Conservation (phyloP, 768 basidiomycete genomes). For the Chlorophyllum brunneum region DNA sequence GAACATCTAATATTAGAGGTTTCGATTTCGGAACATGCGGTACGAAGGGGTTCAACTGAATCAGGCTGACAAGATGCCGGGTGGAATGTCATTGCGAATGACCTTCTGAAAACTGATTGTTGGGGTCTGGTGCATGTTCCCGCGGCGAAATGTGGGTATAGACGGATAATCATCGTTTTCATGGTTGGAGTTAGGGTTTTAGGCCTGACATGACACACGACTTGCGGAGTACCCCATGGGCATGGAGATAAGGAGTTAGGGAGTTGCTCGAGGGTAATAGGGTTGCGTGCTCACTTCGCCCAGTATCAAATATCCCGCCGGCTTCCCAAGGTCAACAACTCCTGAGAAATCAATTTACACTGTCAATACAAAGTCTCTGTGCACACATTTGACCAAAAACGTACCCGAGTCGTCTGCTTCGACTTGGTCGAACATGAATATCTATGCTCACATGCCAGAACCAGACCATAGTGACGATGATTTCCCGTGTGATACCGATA, state of each 20-base stretch:
- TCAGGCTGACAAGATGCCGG: background rate
- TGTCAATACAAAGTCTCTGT: background rate
- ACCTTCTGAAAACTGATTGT: background rate
- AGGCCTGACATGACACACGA: too few species aligned
- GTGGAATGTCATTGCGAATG: background rate
- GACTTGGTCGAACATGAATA: background rate
- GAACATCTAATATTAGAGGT: background rate
- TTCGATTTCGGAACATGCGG: conserved; percentile 2
- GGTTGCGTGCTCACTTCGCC: background rate
- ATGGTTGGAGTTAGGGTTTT: too few species aligned
- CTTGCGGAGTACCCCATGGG: too few species aligned
- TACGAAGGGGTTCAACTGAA: background rate
- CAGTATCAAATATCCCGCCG: background rate
- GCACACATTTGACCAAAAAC: background rate
- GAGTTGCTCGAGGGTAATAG: too few species aligned
- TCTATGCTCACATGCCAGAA: background rate
- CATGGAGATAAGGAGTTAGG: too few species aligned
- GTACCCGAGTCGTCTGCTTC: background rate
- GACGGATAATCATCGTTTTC: conserved; percentile 1
- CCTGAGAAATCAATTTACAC: background rate
- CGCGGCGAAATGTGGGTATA: background rate
- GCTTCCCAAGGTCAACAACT: background rate
- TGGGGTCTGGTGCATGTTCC: background rate
- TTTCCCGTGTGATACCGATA: conserved; percentile 3
- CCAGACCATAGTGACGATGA: background rate